A percentile compares a stretch with the other conserved stretches of the same genome.
Evolutionary conservation across 768 basidiomycete genomes (phyloP).

Genomic region (Punctularia strigosozonata): DNA sequence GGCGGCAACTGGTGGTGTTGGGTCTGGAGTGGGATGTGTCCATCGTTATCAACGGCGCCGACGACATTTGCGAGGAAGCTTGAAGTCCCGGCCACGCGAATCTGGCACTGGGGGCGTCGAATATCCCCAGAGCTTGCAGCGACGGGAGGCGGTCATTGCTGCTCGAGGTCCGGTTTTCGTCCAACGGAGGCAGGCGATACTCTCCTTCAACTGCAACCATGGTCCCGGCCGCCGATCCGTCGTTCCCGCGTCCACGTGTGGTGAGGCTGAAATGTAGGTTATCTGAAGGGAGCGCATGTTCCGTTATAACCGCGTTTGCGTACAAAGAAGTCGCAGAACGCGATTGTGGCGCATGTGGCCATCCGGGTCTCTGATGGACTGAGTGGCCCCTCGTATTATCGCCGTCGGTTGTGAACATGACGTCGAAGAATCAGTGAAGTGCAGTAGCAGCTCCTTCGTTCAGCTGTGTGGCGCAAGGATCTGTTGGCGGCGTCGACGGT

Average conservation of each 20-base stretch:
- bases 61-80: conserved; percentile 31
- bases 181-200: neutral
- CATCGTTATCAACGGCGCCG: conserved; percentile 25
- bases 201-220: neutral
- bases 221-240: neutral
- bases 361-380: too few species aligned
- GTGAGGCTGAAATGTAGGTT: neutral
- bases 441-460: too few species aligned
- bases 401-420: too few species aligned
- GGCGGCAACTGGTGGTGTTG: neutral
- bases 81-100: conserved; percentile 36
- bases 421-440: too few species aligned
- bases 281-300: neutral
- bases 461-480: too few species aligned
- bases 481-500: too few species aligned
- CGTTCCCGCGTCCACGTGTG: neutral
- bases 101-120: conserved; percentile 31
- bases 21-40: conserved; percentile 4
- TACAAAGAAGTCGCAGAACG: neutral
- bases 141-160: neutral
- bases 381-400: too few species aligned
- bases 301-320: neutral
- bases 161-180: neutral
- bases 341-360: too few species aligned
- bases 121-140: conserved; percentile 19